phyloP scores from a whole-genome alignment of 129 eudicot species.

The carrot (Daucus carota) region DNA sequence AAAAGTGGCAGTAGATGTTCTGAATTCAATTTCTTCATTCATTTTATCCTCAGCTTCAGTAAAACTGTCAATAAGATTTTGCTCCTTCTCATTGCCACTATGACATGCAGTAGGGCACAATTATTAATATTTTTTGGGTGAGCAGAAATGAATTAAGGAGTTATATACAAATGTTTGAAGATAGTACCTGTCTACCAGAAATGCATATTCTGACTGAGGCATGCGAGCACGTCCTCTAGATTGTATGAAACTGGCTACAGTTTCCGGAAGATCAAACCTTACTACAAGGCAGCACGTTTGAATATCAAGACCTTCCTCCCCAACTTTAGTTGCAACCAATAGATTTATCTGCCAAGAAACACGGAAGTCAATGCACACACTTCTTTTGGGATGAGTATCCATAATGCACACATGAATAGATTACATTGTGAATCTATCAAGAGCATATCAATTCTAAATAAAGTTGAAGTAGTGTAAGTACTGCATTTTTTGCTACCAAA shows the following conservation, averaged over 20 bases:
- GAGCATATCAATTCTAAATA: not conserved
- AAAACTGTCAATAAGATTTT: conserved; percentile 49
- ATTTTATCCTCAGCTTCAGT: conserved; percentile 51
- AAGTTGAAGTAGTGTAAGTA: not conserved
- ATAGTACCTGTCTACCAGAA: conserved; percentile 79
- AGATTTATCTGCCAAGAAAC: conserved; percentile 70
- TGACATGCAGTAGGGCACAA: conserved; percentile 8
- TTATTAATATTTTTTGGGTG: not conserved
- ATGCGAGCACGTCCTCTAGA: conserved; percentile 99
- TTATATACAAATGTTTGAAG: conserved; percentile 3
- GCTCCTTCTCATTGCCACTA: conserved; percentile 71
- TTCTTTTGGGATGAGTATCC: not conserved
- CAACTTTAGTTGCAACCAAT: conserved; percentile 92
- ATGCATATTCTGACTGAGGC: conserved; percentile 94
- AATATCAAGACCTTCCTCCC: conserved; percentile 98
- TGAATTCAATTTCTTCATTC: conserved; percentile 60
- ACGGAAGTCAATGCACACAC: not conserved
- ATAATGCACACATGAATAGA: not conserved
- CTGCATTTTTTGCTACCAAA: not conserved
- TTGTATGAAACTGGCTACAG: conserved; percentile 93
- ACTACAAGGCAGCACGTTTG: conserved; percentile 98
- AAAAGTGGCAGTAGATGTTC: conserved; percentile 27
- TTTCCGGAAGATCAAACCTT: conserved; percentile 97
- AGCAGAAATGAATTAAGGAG: conserved; percentile 8
- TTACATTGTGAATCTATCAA: not conserved